These are phyloP conservation scores for Closterium sp. DNA, from an alignment of 139 green algal genomes.

Conservation along the genomic window DNA sequence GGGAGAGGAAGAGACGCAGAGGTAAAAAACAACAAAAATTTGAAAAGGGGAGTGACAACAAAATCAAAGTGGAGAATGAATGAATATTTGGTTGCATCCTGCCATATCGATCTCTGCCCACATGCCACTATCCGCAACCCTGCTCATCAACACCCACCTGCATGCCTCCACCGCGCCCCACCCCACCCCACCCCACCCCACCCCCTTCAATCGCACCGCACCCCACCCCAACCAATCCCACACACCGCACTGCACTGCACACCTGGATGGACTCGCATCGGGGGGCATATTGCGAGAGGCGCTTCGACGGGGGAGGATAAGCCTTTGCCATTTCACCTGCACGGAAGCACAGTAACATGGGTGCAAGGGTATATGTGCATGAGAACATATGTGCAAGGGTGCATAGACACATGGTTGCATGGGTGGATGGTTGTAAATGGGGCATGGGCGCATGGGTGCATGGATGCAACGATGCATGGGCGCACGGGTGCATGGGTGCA, in stretches of 20 bases:
- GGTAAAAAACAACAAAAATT: too few relatives aligned
- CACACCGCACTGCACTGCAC: background rate
- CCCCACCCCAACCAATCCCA: background rate
- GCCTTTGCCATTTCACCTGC: constrained; percentile 46
- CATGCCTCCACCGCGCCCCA: background rate
- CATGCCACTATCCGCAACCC: too few relatives aligned
- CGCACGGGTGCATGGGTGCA: too few relatives aligned
- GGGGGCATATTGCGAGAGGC: constrained; percentile 25
- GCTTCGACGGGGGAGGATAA: background rate
- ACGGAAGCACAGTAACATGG: background rate
- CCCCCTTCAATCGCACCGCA: background rate
- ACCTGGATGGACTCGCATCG: constrained; percentile 19
- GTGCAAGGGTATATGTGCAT: background rate
- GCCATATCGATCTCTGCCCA: too few relatives aligned
- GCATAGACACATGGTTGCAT: background rate
- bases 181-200: too few relatives aligned
- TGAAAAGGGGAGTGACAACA: too few relatives aligned
- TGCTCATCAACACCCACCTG: too few relatives aligned
- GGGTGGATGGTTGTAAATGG: too few relatives aligned
- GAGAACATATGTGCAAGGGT: background rate
- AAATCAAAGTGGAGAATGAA: too few relatives aligned
- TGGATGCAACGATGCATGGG: background rate
- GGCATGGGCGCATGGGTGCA: too few relatives aligned
- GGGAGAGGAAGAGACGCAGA: too few relatives aligned
- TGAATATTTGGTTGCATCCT: too few relatives aligned